Conservation (phyloP, 345 rosid genomes). For the Hibiscus mutabilis region DNA sequence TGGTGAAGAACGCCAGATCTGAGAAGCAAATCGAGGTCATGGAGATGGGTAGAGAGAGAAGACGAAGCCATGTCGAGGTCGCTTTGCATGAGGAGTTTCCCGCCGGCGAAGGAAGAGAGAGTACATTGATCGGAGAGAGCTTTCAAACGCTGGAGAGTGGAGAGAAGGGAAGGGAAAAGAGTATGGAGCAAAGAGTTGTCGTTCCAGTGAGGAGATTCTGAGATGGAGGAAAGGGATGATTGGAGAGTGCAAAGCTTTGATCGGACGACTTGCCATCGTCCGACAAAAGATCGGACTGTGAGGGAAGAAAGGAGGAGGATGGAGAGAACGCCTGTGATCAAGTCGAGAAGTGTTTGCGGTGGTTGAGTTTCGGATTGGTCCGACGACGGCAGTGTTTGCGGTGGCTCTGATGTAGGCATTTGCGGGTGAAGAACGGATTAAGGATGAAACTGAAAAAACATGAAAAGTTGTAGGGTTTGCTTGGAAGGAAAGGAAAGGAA, state of each 20-base stretch:
- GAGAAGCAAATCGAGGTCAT: constrained; percentile 66
- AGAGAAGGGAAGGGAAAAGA: constrained; percentile 59
- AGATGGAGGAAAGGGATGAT: constrained; percentile 44
- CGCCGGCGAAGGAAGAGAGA: constrained; percentile 46
- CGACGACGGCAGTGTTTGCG: constrained; percentile 16
- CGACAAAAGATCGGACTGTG: constrained; percentile 52
- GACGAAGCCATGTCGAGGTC: constrained; percentile 79
- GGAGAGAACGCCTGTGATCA: constrained; percentile 52
- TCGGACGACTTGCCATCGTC: constrained; percentile 71
- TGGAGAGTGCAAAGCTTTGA: constrained; percentile 51
- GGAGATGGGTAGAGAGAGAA: constrained; percentile 49
- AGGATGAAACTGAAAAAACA: neutral
- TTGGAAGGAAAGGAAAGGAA: neutral
- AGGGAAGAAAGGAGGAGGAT: constrained; percentile 54
- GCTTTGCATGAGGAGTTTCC: constrained; percentile 79
- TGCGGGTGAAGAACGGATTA: neutral
- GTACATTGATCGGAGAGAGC: constrained; percentile 58
- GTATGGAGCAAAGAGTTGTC: constrained; percentile 65
- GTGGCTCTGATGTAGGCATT: constrained; percentile 4
- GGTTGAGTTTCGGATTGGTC: constrained; percentile 12
- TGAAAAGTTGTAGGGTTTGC: neutral
- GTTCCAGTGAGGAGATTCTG: constrained; percentile 69
- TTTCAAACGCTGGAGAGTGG: constrained; percentile 66
- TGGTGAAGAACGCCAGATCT: constrained; percentile 75
- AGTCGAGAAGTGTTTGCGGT: constrained; percentile 55